A percentile compares a stretch with the other conserved stretches of the same genome.
Evolutionary conservation across 306 rosid species (phyloP).

Genomic region (Alnus glutinosa): DNA sequence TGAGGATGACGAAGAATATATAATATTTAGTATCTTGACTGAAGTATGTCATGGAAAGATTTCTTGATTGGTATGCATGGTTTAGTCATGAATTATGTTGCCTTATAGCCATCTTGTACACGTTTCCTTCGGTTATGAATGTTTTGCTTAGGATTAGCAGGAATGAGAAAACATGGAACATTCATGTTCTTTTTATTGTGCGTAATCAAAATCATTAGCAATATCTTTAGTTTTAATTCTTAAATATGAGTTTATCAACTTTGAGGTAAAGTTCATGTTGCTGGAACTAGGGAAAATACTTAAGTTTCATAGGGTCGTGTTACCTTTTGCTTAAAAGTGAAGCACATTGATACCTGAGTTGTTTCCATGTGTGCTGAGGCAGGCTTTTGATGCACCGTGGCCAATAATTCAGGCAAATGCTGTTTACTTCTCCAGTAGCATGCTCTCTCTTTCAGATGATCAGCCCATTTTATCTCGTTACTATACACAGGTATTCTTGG

Average conservation of each 20-base stretch:
- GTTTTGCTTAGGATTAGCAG: not conserved
- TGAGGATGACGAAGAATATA: not conserved
- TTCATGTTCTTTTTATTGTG: not conserved
- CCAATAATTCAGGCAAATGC: conserved; percentile 95
- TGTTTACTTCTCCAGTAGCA: conserved; percentile 79
- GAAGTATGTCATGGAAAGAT: not conserved
- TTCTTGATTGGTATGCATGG: not conserved
- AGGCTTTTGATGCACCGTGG: conserved; percentile 99
- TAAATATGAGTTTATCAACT: not conserved
- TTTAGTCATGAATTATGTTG: not conserved
- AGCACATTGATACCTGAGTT: not conserved
- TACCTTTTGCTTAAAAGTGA: not conserved
- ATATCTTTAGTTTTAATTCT: not conserved
- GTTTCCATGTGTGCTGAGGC: conserved; percentile 40
- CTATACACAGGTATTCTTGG: conserved; percentile 63
- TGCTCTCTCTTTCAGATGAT: conserved; percentile 72
- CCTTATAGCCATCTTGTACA: not conserved
- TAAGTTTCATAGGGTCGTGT: not conserved
- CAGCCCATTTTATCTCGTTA: conserved; percentile 71
- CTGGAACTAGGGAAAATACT: not conserved
- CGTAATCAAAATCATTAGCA: not conserved
- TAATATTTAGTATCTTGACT: not conserved
- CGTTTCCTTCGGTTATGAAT: not conserved
- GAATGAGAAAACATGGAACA: no score
- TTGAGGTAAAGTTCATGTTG: not conserved